These are phyloP conservation scores for Bipolaris bicolor DNA, from an alignment of 2,329 filamentous ascomycete genomes.

Conservation along the genomic window DNA sequence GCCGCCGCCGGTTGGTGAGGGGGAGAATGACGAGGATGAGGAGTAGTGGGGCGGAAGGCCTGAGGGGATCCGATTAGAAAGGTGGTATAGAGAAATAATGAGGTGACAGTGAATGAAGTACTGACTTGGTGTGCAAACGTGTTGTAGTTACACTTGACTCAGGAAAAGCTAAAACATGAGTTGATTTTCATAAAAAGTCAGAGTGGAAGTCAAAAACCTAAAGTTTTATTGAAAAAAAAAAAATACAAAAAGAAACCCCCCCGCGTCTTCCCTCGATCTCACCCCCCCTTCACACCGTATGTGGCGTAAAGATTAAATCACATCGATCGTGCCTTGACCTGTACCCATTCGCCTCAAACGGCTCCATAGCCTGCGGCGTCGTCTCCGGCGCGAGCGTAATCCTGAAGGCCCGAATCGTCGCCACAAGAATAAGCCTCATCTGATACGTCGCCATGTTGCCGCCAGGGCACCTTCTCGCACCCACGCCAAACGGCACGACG, in stretches of 20 bases:
- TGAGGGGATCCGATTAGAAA: too few species aligned
- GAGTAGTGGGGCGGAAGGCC: neutral
- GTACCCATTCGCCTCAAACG: constrained; percentile 30
- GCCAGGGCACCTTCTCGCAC: constrained; percentile 27
- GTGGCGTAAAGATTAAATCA: constrained; percentile 24
- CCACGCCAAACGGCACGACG: constrained; percentile 27
- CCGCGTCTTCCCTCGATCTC: too few species aligned
- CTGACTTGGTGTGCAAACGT: too few species aligned
- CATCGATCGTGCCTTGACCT: constrained; percentile 26
- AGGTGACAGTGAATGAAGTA: too few species aligned
- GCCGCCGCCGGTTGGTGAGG: constrained; percentile 24
- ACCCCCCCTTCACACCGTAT: neutral
- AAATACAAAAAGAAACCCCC: too few species aligned
- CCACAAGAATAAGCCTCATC: constrained; percentile 27
- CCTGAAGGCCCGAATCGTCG: constrained; percentile 23
- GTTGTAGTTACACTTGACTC: too few species aligned
- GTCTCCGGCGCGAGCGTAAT: constrained; percentile 25
- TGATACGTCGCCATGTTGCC: constrained; percentile 32
- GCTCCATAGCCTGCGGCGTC: constrained; percentile 27
- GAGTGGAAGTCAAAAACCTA: too few species aligned
- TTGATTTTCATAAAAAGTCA: too few species aligned
- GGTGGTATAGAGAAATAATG: too few species aligned
- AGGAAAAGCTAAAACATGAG: too few species aligned
- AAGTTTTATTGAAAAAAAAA: too few species aligned
- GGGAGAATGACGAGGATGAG: constrained; percentile 11